phyloP scores from a whole-genome alignment of 2,329 filamentous ascomycete species.

The Aureobasidium sp. region DNA sequence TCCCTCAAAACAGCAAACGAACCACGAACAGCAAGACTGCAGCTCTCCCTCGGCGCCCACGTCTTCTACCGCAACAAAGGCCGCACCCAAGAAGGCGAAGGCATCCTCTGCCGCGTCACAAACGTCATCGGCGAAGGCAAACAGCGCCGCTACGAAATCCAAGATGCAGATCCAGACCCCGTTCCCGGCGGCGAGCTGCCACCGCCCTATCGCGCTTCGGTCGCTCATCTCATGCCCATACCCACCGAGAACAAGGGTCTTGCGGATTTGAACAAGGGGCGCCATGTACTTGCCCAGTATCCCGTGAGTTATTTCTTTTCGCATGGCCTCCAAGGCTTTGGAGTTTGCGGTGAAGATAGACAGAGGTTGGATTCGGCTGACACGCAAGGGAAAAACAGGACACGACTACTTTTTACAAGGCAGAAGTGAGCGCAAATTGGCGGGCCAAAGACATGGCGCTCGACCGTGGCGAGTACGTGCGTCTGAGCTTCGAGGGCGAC shows the following conservation, averaged over 20 bases:
- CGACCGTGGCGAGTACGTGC: slow-evolving; percentile 31
- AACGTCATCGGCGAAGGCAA: slow-evolving; percentile 48
- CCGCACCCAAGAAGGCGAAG: slow-evolving; percentile 40
- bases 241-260: slow-evolving; percentile 35
- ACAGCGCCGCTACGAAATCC: slow-evolving; percentile 47
- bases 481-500: slow-evolving; percentile 43
- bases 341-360: too few species aligned
- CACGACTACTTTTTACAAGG: slow-evolving; percentile 49
- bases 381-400: slow-evolving; percentile 20
- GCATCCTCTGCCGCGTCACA: slow-evolving; percentile 46
- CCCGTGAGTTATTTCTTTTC: slow-evolving; percentile 23
- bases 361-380: background rate
- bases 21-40: slow-evolving; percentile 24
- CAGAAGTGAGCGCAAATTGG: slow-evolving; percentile 42
- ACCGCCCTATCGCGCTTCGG: slow-evolving; percentile 38
- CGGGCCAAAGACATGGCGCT: slow-evolving; percentile 28
- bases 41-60: slow-evolving; percentile 37
- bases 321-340: too few species aligned
- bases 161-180: slow-evolving; percentile 41
- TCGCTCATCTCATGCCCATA: slow-evolving; percentile 43
- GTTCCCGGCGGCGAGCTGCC: slow-evolving; percentile 26
- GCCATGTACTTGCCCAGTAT: slow-evolving; percentile 44
- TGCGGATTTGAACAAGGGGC: slow-evolving; percentile 35
- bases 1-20: background rate
- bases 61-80: slow-evolving; percentile 44